phyloP scores from a whole-genome alignment of 2,329 filamentous ascomycete genomes.

The Plectosphaerella cucumerina region DNA sequence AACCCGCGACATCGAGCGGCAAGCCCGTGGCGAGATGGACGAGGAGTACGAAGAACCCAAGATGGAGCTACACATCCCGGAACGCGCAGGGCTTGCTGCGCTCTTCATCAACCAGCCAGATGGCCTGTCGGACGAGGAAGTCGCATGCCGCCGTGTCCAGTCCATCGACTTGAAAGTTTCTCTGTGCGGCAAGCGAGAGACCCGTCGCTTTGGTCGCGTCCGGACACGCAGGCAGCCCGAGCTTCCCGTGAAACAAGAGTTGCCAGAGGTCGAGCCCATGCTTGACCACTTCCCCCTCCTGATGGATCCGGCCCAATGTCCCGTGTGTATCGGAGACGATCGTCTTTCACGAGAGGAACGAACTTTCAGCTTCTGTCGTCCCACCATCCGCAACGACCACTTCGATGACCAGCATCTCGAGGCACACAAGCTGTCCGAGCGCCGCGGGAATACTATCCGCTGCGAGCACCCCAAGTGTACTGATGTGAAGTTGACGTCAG shows the following conservation, averaged over 20 bases:
- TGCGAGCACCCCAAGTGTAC: no score
- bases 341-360: slow-evolving; percentile 9
- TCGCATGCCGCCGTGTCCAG: slow-evolving; percentile 10
- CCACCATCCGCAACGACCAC: slow-evolving; percentile 15
- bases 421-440: no score
- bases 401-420: slow-evolving; percentile 16
- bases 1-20: slow-evolving; percentile 22
- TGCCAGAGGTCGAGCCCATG: slow-evolving; percentile 6
- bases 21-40: slow-evolving; percentile 14
- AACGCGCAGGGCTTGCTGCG: slow-evolving; percentile 12
- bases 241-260: slow-evolving; percentile 4
- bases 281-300: slow-evolving; percentile 15
- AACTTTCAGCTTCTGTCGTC: slow-evolving; percentile 12
- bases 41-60: slow-evolving; percentile 14
- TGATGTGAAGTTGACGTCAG: no score
- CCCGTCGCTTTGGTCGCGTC: slow-evolving; percentile 6
- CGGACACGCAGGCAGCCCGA: not conserved
- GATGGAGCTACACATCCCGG: slow-evolving; percentile 14
- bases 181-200: slow-evolving; percentile 17
- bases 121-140: slow-evolving; percentile 9
- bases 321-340: slow-evolving; percentile 13
- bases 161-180: slow-evolving; percentile 14
- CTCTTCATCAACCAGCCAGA: slow-evolving; percentile 14
- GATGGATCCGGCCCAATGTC: slow-evolving; percentile 14
- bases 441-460: no score